Evolutionary conservation across 2,329 filamentous ascomycete genomes (phyloP), one percentile per base, ranked within the genome.

Genomic region (Neofusicoccum laricinum): DNA sequence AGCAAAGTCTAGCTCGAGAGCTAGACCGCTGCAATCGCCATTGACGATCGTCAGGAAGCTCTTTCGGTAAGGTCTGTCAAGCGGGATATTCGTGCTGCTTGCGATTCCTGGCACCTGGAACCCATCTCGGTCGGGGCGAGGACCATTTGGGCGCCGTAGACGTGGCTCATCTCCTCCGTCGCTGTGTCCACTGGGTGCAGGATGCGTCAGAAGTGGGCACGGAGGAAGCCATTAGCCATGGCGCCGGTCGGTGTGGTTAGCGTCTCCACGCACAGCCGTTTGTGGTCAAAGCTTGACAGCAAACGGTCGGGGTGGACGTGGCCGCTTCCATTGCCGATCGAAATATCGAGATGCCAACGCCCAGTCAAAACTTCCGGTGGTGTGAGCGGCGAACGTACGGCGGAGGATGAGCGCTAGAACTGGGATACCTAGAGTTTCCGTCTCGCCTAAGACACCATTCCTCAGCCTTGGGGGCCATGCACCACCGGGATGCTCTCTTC

Each of bases 261-360:
- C 25, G 17, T 10, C 48, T 50, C 36, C 51, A 34, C 51, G 19
- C 17, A 12, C 36, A 21, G 17, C 17, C 19, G 34, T 41, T 40
- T 41, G 10, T 41, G 51, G 32, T 55, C 51, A 55, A 55, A 55
- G 51, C 51, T 55, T 55, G 51, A 40, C 51, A 55, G 51, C 21
- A 55, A 55, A 55, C 36, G 51, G 25, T 45, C 40, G 15, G 53
- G 21, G 19, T 45, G 53, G 40, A 45, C 14, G 14, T 15, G 38
- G 25, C 51, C 51, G 36, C 50, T 30, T 45, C 53, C 32, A 43
- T 7, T 15, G 57, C 34, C 30, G 43, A 61, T 48, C 30, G 17
- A 38, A 61, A 61, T 61, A 25, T 48, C 15, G 7, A 25, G 43
- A 25, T 11, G 19, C 2, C 17, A n/a, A 21, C 12, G 19, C 8